phyloP scores from a whole-genome alignment of 192 early-diverging fungal species.

The Umbelopsis vinacea region DNA sequence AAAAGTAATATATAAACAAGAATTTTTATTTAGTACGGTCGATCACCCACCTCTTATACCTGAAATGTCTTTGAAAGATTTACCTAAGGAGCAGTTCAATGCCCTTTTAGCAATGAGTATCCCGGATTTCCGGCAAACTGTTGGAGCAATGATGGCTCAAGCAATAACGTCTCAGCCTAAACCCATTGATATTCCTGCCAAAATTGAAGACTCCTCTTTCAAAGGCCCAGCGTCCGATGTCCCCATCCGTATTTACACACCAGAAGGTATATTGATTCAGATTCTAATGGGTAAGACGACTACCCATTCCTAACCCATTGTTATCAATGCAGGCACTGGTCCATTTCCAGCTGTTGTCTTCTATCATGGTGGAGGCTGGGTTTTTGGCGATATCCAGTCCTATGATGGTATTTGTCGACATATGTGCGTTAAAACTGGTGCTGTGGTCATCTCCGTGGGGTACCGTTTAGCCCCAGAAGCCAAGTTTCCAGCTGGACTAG shows the following conservation, averaged over 20 bases:
- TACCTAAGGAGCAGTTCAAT: too few species aligned
- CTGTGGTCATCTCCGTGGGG: constrained; percentile 37
- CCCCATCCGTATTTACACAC: constrained; percentile 10
- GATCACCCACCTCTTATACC: too few species aligned
- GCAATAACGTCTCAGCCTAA: neutral
- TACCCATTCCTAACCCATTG: neutral
- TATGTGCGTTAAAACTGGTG: constrained; percentile 31
- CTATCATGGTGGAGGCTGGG: constrained; percentile 19
- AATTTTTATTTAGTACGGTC: too few species aligned
- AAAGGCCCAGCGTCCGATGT: neutral
- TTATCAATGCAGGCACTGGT: neutral
- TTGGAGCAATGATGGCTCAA: too few species aligned
- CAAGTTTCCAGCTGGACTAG: constrained; percentile 39
- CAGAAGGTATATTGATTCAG: neutral
- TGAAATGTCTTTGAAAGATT: too few species aligned
- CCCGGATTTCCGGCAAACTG: too few species aligned
- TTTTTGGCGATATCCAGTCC: neutral
- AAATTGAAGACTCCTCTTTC: constrained; percentile 1
- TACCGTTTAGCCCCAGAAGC: constrained; percentile 43
- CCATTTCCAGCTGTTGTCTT: neutral
- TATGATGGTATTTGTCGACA: neutral
- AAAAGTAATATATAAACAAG: too few species aligned
- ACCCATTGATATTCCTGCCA: neutral
- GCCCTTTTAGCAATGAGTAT: too few species aligned
- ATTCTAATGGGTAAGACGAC: neutral